Conservation (phyloP, 306 rosid genomes). For the Trifolium repens region DNA sequence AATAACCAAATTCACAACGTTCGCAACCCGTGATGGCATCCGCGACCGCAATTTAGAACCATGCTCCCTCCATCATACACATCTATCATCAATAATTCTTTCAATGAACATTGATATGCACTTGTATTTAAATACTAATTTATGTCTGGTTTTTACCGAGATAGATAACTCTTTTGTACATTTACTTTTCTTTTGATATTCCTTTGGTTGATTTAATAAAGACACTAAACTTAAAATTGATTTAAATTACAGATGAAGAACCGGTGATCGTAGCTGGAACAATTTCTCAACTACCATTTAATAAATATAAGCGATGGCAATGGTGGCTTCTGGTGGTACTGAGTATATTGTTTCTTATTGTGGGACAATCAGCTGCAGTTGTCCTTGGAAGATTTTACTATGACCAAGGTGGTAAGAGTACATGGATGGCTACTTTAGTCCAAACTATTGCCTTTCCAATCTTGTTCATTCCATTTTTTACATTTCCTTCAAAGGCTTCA, state of each 20-base stretch:
- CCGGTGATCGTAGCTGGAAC: conserved; percentile 48
- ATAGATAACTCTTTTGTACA: background rate
- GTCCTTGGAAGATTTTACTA: conserved; percentile 88
- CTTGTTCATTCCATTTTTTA: conserved; percentile 60
- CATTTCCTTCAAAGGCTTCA: conserved; percentile 49
- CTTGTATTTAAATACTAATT: background rate
- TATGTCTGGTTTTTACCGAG: background rate
- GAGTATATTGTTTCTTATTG: conserved; percentile 63
- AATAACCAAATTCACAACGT: too few species aligned
- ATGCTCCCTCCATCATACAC: background rate
- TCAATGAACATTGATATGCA: background rate
- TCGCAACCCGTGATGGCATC: too few species aligned
- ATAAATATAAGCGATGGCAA: conserved; percentile 69
- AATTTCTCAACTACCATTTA: conserved; percentile 40
- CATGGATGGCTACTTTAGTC: conserved; percentile 93
- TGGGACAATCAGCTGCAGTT: conserved; percentile 85
- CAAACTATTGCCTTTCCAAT: conserved; percentile 85
- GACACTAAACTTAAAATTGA: conserved; percentile 1
- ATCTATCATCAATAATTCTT: background rate
- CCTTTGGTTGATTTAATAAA: background rate
- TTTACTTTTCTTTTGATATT: conserved; percentile 3
- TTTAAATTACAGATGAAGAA: conserved; percentile 60
- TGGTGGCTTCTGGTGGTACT: conserved; percentile 85
- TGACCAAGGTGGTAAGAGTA: conserved; percentile 87
- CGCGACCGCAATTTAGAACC: too few species aligned